Base-by-base conservation (phyloP, 106 monocot species). In the Dendrobium nobile region DNA sequence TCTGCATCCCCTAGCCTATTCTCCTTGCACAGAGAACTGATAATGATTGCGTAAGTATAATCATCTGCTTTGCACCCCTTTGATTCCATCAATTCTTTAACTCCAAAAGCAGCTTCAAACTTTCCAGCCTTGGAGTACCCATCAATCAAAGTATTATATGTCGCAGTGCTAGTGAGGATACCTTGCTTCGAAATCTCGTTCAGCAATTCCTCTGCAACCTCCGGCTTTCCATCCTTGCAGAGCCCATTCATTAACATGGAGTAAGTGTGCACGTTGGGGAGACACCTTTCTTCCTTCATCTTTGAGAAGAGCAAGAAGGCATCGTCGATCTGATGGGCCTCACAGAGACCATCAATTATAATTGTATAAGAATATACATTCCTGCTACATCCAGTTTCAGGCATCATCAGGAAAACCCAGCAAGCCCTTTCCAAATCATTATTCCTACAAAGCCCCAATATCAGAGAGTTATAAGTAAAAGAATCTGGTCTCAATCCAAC, bases 391-490 rank as follows among this genome's bases (percentile, higher is more conserved):
- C 82, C 82, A 9, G 48, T 82, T 67, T 82, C 77, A 31, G 61
- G 59, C 82, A 82, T 82, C 59, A 61, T 77, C 6, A 77, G 41
- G 67, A 77, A 82, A 45, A 82, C 48, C 82, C 82, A 82, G 64
- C 82, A 82, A 47, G 82, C 82, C 67, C 67, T 65, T 47, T 67
- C 48, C 58, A 77, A 47, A 70, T 94, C 82, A 24, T 44, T 24
- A 24, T 27, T 80, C 77, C 80, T 80, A 75, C 94, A 94, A 54
- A 81, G 86, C 7, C 91, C 89, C 47, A 91, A 47, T 5, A 94
- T 85, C 55, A 94, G 75, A 54, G 89, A 86, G 24, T 89, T 94
- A 56, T 83, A 94, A 37, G 91, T 87, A 67, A 86, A 86, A 4
- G 85, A 82, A 73, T 94, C 94, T 22, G 80, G 88, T 8, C 51